phyloP scores from a whole-genome alignment of 768 basidiomycete species.

The Russula earlei region DNA sequence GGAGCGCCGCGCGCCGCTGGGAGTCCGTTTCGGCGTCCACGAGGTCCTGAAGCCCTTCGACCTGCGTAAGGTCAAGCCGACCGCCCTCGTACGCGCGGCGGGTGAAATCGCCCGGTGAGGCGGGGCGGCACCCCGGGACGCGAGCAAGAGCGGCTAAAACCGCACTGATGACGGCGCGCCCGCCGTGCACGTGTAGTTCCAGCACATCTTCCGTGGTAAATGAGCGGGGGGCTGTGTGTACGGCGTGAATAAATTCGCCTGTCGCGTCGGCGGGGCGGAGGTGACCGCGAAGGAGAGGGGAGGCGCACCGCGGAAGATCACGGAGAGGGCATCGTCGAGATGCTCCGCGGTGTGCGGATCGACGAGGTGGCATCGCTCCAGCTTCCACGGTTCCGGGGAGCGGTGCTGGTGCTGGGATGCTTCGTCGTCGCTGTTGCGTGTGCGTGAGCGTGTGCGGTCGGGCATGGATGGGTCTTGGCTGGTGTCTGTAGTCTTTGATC shows the following conservation, averaged over 20 bases:
- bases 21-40: constrained; percentile 83
- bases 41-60: constrained; percentile 79
- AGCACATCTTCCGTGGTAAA: constrained; percentile 79
- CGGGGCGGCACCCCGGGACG: constrained; percentile 60
- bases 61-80: constrained; percentile 78
- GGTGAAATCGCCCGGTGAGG: constrained; percentile 85
- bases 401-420: not conserved
- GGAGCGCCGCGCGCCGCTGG: constrained; percentile 66
- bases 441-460: too few relatives aligned
- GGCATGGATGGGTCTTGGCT: not conserved
- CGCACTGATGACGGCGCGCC: constrained; percentile 67
- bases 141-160: constrained; percentile 54
- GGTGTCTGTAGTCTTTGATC: not conserved
- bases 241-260: not conserved
- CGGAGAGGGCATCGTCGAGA: constrained; percentile 72
- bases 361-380: constrained; percentile 61
- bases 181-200: constrained; percentile 84
- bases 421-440: too few relatives aligned
- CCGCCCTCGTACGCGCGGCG: constrained; percentile 74
- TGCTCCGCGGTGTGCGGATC: constrained; percentile 50
- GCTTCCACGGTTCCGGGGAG: constrained; percentile 49
- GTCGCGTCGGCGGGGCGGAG: not conserved
- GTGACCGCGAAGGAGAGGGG: not conserved
- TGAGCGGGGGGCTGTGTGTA: constrained; percentile 55
- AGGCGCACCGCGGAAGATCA: constrained; percentile 66